A percentile compares a stretch with the other conserved stretches of the same genome.
These are phyloP conservation scores for Orbilia ellipsospora DNA, from an alignment of 2,329 filamentous ascomycete genomes.

Conservation along the genomic window DNA sequence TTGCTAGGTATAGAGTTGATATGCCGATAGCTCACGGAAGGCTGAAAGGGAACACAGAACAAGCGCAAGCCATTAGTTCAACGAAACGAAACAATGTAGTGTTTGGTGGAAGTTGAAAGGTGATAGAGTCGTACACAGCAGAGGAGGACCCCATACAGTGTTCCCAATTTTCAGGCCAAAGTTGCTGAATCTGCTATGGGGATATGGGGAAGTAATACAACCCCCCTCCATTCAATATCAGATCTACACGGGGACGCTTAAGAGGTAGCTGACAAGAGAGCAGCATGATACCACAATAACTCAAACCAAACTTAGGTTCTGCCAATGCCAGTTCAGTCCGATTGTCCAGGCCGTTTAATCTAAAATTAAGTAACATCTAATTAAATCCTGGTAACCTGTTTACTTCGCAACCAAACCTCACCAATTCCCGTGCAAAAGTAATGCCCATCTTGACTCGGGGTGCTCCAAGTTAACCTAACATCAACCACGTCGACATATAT, in stretches of 20 bases:
- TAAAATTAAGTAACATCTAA: background rate
- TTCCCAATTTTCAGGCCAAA: background rate
- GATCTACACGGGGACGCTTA: background rate
- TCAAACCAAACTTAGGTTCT: background rate
- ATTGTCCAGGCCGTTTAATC: background rate
- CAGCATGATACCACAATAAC: background rate
- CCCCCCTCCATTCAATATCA: background rate
- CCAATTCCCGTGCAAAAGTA: too few species aligned
- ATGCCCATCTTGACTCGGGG: too few species aligned
- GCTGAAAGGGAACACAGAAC: background rate
- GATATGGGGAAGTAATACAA: background rate
- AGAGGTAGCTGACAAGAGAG: background rate
- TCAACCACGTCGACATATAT: too few species aligned
- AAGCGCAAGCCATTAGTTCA: background rate
- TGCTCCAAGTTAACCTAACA: too few species aligned
- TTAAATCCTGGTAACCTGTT: too few species aligned
- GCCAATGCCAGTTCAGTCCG: constrained; percentile 2
- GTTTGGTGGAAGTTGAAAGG: background rate
- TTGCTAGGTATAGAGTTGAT: background rate
- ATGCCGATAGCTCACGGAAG: background rate
- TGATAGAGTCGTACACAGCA: background rate
- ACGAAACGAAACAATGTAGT: background rate
- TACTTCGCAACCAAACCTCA: too few species aligned
- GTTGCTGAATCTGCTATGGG: background rate
- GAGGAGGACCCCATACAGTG: background rate